Evolutionary conservation across 441 rosid genomes (phyloP).

Genomic region (Corymbia citriodora): DNA sequence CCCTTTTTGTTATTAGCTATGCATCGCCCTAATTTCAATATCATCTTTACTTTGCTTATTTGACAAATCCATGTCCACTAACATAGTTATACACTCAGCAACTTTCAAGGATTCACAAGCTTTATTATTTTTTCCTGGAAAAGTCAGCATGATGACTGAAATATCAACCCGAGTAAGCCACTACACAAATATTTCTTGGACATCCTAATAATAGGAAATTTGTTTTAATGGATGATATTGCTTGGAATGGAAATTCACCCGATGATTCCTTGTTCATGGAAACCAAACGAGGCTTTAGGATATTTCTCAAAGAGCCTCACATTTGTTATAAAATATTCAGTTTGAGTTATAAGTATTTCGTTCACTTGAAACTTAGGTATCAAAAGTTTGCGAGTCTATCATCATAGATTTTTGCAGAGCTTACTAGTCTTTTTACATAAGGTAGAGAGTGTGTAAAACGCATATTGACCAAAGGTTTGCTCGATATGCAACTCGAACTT

Average conservation of each 20-base stretch:
- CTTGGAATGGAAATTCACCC: background rate
- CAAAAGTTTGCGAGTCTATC: background rate
- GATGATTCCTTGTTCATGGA: background rate
- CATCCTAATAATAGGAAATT: background rate
- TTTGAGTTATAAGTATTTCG: background rate
- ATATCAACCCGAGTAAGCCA: background rate
- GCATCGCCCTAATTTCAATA: background rate
- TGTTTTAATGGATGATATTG: background rate
- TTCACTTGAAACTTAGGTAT: fast-evolving
- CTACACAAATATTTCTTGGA: background rate
- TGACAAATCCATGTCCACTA: background rate
- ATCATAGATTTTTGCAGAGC: background rate
- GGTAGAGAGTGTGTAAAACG: background rate
- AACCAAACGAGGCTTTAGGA: background rate
- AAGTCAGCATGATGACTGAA: background rate
- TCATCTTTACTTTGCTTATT: background rate
- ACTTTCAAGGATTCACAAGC: background rate
- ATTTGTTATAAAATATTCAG: fast-evolving
- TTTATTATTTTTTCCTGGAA: background rate
- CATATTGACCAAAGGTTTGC: background rate
- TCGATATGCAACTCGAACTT: background rate
- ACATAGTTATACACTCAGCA: background rate
- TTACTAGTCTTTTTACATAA: background rate
- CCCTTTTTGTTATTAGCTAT: background rate
- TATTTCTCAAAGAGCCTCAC: background rate